Base-by-base conservation (phyloP, 768 basidiomycete species). In the Kwoniella sp. region DNA sequence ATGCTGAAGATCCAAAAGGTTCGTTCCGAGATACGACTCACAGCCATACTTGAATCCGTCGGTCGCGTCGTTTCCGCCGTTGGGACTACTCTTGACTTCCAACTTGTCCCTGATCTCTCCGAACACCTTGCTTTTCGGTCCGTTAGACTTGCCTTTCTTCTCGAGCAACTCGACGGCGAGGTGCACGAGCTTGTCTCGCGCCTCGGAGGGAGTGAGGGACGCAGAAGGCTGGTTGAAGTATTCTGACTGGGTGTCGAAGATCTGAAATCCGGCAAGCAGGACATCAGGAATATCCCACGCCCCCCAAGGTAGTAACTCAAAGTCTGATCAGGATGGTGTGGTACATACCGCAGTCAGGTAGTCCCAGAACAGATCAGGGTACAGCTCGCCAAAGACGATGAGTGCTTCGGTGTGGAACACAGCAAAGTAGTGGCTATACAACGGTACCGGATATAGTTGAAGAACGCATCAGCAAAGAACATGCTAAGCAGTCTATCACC, bases 1-100 rank as follows among this genome's bases (percentile, higher is more conserved):
- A n/a, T n/a, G n/a, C n/a, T n/a, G n/a, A n/a, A n/a, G n/a, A n/a
- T n/a, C n/a, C n/a, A n/a, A n/a, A n/a, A n/a, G n/a, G n/a, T n/a
- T 33, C 7, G 55, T 7, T 17, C 29, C 22, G 24, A 8, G 30
- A 37, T 19, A 26, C 1, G 13, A 82, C 89, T 58, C 72, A 93
- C 92, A 85, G n/a, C 86, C 88, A 76, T 92, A 91, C 81, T 95
- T 96, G 65, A 96, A 82, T 68, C 90, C 90, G 64, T 91, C 87
- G 0, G 90, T 91, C 25, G 91, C 88, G 2, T 82, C 87, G n/a
- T 85, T 85, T 0, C 92, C 92, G 12, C 90, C 90, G 70, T 96
- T 94, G 0, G 87, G 86, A 5, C 82, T 51, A 17, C 83, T 77
- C 76, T 88, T 88, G 24, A 88, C 81, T 33, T 81, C 83, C 30